Evolutionary conservation across 2,329 filamentous ascomycete species (phyloP).

Genomic region (Gaeumannomyces tritici): DNA sequence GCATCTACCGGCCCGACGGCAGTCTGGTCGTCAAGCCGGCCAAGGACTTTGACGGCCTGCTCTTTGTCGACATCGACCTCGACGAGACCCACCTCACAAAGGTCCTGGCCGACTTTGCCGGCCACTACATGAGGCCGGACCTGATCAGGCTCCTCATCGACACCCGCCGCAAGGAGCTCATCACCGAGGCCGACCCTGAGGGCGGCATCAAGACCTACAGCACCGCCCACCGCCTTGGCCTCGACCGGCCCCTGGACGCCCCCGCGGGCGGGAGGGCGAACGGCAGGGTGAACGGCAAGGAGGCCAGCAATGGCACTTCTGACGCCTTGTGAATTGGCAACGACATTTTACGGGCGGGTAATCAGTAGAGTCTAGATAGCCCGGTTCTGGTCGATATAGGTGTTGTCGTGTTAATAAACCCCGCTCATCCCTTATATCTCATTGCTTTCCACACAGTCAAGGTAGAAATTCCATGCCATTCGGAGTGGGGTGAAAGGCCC

Average conservation of each 20-base stretch:
- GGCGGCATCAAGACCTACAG: slow-evolving; percentile 24
- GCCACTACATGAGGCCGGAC: slow-evolving; percentile 42
- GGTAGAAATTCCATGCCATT: too few relatives aligned
- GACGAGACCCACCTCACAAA: slow-evolving; percentile 24
- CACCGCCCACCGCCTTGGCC: background rate
- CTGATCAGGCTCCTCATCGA: slow-evolving; percentile 38
- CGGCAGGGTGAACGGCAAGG: background rate
- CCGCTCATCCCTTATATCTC: too few relatives aligned
- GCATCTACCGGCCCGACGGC: slow-evolving; percentile 13
- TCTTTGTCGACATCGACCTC: slow-evolving; percentile 27
- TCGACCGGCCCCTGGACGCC: background rate
- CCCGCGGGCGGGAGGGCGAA: background rate
- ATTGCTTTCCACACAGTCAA: too few relatives aligned
- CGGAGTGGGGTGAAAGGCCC: too few relatives aligned
- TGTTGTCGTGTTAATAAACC: too few relatives aligned
- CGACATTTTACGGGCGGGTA: too few relatives aligned
- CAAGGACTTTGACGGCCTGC: slow-evolving; percentile 15
- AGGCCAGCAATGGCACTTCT: background rate
- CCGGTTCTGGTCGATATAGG: too few relatives aligned
- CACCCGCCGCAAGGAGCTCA: slow-evolving; percentile 35
- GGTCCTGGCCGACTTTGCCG: slow-evolving; percentile 33
- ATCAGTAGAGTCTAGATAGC: too few relatives aligned
- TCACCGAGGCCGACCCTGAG: slow-evolving; percentile 28
- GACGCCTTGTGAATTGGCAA: background rate
- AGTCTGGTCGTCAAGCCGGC: slow-evolving; percentile 7